Base-by-base conservation (phyloP, 306 rosid genomes). In the Vigna reflexopilosa region DNA sequence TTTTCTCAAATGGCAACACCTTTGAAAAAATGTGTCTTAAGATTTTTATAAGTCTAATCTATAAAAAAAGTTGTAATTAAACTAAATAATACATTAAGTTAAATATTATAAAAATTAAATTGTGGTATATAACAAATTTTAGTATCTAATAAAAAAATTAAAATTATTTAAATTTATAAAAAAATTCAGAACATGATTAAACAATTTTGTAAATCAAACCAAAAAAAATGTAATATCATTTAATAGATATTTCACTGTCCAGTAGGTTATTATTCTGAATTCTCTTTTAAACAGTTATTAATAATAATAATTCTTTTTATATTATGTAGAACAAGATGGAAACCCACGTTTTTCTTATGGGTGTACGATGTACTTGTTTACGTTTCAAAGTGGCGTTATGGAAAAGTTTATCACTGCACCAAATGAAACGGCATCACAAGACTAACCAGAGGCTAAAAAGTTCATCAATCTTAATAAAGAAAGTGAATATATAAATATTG, bases 281-380 rank as follows among this genome's bases (percentile, higher is more conserved):
- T 30, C 34, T 3, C 34, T 4, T 3, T 30, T 30, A 30, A 30
- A 30, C 2, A 14, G 10, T 17, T n/a, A 0, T 3, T 36, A 1
- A 36, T 36, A 6, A 36, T 36, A 7, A 36, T 36, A 7, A 36
- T 34, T 34, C 1, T 42, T 77, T 7, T 49, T 19, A 20, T 14
- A 7, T 12, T 56, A 54, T 56, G 8, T 77, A 51, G 73, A 22
- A 67, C 56, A 50, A 42, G 10, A 1, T 38, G 9, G 20, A 1
- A 38, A 19, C 6, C 28, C 83, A 50, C 83, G 83, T 79, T 79
- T 79, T 79, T 7, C 22, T 50, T 42, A 36, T 61, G 78, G 62
- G 22, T n/a, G 70, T 58, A 70, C 28, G 73, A 5, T 36, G 72
- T 67, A 15, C 10, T n/a, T 66, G 30, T 24, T 50, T n/a, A 66